These are phyloP conservation scores for Blastomyces silverae DNA, from an alignment of 2,329 filamentous ascomycete species.

Conservation along the genomic window DNA sequence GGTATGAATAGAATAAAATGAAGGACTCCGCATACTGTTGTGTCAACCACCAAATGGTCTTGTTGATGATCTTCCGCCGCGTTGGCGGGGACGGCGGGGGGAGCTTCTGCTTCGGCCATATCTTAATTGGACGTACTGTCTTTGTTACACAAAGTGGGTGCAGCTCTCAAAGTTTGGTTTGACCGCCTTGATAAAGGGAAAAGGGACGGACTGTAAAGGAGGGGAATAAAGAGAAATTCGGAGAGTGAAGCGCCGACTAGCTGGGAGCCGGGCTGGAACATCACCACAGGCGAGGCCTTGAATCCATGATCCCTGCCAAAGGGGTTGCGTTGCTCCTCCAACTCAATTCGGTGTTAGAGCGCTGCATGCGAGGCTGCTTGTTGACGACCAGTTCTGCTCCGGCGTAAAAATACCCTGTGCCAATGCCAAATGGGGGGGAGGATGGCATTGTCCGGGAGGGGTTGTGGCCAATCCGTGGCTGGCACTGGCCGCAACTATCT, in stretches of 20 bases:
- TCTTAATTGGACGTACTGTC: neutral
- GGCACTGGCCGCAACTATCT: no score
- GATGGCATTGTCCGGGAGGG: no score
- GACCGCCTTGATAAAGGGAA: neutral
- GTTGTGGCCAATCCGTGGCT: no score
- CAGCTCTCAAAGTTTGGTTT: neutral
- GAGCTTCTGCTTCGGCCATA: neutral
- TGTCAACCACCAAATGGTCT: neutral
- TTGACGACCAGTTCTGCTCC: no score
- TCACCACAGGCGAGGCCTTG: no score
- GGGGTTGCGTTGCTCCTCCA: no score
- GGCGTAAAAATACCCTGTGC: no score
- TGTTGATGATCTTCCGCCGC: neutral
- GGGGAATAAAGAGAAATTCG: neutral
- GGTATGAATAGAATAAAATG: conserved; percentile 15
- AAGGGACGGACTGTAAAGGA: neutral
- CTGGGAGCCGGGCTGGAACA: neutral
- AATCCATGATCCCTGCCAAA: no score
- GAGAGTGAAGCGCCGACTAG: neutral
- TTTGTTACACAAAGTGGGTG: neutral
- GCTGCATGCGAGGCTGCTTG: no score
- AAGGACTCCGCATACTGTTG: neutral
- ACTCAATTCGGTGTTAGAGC: no score
- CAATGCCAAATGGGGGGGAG: no score
- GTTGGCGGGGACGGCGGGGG: neutral